A percentile compares a stretch with the other conserved stretches of the same genome.
These are phyloP conservation scores for Plasmodium vinckei DNA, from an alignment of 169 alveolate genomes.

Conservation along the genomic window DNA sequence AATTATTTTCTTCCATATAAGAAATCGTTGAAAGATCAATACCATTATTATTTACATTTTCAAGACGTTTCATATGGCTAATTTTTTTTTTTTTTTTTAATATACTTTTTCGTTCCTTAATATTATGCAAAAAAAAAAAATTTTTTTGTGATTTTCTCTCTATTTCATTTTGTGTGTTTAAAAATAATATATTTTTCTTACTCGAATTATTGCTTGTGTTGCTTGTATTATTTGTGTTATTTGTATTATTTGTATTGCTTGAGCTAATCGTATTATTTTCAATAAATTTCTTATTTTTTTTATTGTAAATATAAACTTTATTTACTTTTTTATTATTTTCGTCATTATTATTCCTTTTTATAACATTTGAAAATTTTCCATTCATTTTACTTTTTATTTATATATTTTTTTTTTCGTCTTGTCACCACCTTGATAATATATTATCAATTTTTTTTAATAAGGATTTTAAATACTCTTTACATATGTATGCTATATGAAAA, in stretches of 20 bases:
- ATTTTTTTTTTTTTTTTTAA: conserved; percentile 58
- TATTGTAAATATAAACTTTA: conserved; percentile 28
- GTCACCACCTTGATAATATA: not conserved
- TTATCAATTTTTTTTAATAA: conserved; percentile 1
- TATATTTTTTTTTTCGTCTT: not conserved
- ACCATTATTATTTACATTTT: conserved; percentile 9
- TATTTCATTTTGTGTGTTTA: conserved; percentile 36
- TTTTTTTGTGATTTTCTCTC: conserved; percentile 10
- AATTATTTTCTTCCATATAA: conserved; percentile 10
- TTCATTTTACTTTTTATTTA: conserved; percentile 50
- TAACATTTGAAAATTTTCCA: conserved; percentile 18
- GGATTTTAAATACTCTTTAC: not conserved
- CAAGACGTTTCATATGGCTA: conserved; percentile 19
- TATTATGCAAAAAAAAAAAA: conserved; percentile 3
- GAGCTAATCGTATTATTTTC: conserved; percentile 8
- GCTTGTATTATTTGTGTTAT: not conserved
- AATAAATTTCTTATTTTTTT: conserved; percentile 11
- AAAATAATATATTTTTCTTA: conserved; percentile 28
- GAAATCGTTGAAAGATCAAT: not conserved
- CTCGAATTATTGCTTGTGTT: not conserved
- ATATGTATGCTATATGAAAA: not conserved
- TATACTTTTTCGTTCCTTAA: conserved; percentile 15
- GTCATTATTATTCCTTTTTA: conserved; percentile 31
- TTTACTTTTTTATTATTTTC: conserved; percentile 39
- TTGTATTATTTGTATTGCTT: not conserved